Evolutionary conservation across 2,329 filamentous ascomycete genomes (phyloP).

Genomic region (Cordyceps tenuipes): DNA sequence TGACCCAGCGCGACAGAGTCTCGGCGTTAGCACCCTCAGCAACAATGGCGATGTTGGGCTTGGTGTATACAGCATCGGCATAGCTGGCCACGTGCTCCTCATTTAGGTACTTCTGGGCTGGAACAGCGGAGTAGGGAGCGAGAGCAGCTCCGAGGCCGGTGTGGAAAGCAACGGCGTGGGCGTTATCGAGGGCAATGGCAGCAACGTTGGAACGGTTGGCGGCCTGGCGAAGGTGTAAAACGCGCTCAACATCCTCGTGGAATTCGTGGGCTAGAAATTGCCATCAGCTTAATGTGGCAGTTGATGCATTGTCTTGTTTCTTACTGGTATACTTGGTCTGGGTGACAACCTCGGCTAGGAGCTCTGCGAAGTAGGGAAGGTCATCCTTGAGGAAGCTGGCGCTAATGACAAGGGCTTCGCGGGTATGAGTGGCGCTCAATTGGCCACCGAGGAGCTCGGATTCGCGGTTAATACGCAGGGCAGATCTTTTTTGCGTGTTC

Average conservation of each 20-base stretch:
- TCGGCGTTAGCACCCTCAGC: conserved; percentile 75
- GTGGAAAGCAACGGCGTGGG: conserved; percentile 85
- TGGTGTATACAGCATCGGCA: conserved; percentile 71
- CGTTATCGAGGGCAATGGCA: conserved; percentile 73
- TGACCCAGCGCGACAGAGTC: conserved; percentile 80
- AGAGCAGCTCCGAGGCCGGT: conserved; percentile 76
- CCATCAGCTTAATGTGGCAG: conserved; percentile 13
- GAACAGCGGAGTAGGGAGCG: conserved; percentile 61
- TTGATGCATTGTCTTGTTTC: conserved; percentile 22
- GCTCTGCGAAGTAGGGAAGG: conserved; percentile 93
- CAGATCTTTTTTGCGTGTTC: conserved; percentile 83
- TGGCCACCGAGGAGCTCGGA: conserved; percentile 89
- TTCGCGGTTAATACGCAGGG: conserved; percentile 88
- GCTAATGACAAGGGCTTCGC: conserved; percentile 86
- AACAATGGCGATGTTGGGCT: conserved; percentile 84
- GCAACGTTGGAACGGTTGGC: conserved; percentile 54
- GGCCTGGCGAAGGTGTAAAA: conserved; percentile 71
- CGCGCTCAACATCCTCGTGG: conserved; percentile 73
- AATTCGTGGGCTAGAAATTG: conserved; percentile 67
- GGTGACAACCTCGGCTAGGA: conserved; percentile 84
- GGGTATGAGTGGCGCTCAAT: conserved; percentile 79
- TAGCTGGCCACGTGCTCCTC: conserved; percentile 67
- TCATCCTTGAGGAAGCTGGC: conserved; percentile 94
- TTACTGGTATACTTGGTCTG: conserved; percentile 77
- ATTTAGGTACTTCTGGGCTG: conserved; percentile 72